Evolutionary conservation across 2,329 filamentous ascomycete genomes (phyloP).

Genomic region (Colletotrichum spaethianum): DNA sequence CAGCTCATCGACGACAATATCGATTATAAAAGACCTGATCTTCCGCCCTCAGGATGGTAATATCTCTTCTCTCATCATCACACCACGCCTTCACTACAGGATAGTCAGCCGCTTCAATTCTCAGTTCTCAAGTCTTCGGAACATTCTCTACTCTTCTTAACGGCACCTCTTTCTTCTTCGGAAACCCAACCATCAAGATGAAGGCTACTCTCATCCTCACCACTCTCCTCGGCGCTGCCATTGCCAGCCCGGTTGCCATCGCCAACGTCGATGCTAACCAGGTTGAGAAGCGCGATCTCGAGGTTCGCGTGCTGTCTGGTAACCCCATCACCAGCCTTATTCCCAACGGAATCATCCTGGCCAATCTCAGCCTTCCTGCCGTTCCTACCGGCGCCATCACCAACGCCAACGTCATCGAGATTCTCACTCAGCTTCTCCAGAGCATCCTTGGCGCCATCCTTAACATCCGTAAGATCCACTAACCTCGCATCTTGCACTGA

Average conservation of each 20-base stretch:
- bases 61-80: constrained; percentile 24
- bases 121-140: constrained; percentile 25
- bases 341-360: background rate
- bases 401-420: accelerated
- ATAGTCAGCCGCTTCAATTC: constrained; percentile 37
- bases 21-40: constrained; percentile 34
- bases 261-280: constrained; percentile 2
- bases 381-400: background rate
- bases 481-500: background rate
- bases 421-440: background rate
- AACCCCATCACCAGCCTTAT: background rate
- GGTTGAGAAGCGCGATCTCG: constrained; percentile 10
- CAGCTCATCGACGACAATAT: background rate
- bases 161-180: background rate
- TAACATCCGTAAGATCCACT: background rate
- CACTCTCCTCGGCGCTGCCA: constrained; percentile 16
- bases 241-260: constrained; percentile 33
- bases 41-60: background rate
- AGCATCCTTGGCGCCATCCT: background rate
- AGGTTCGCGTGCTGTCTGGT: background rate
- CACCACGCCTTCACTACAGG: constrained; percentile 29
- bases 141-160: constrained; percentile 12
- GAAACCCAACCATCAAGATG: constrained; percentile 33
- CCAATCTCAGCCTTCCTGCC: background rate
- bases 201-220: constrained; percentile 35